These are phyloP conservation scores for Acaromyces ingoldii DNA, from an alignment of 1,284 basidiomycete species.

Conservation along the genomic window DNA sequence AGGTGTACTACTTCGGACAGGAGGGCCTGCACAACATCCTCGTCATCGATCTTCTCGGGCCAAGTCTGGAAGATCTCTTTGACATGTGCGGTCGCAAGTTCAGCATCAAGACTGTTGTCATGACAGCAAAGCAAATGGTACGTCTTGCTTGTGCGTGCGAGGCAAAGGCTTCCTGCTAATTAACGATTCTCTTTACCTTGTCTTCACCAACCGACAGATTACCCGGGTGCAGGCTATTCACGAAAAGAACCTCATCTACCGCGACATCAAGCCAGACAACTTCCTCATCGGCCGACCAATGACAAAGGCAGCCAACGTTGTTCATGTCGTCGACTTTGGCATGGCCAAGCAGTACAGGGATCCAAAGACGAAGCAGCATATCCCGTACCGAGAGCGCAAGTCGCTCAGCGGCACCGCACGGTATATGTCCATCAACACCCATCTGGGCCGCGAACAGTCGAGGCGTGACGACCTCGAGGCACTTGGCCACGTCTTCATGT, in stretches of 20 bases:
- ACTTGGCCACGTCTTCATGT: conserved; percentile 95
- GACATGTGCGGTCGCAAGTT: conserved; percentile 95
- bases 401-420: conserved; percentile 81
- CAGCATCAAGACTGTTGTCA: conserved; percentile 89
- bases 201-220: conserved; percentile 19
- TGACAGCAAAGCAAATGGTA: conserved; percentile 95
- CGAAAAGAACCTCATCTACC: conserved; percentile 93
- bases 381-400: conserved; percentile 92
- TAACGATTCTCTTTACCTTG: neutral
- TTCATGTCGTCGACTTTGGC: conserved; percentile 88
- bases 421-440: conserved; percentile 97
- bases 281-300: conserved; percentile 86
- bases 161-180: neutral
- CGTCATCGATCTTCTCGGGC: conserved; percentile 89
- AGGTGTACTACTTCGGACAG: conserved; percentile 96
- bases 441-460: conserved; percentile 87
- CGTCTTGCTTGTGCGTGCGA: conserved; percentile 36
- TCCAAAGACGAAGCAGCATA: conserved; percentile 93
- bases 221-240: conserved; percentile 83
- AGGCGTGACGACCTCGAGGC: conserved; percentile 90
- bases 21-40: conserved; percentile 96
- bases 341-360: conserved; percentile 98
- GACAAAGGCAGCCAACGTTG: conserved; percentile 76
- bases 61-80: conserved; percentile 87
- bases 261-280: conserved; percentile 97